Conservation (phyloP, 169 alveolate species). For the Eimeria tenella region DNA sequence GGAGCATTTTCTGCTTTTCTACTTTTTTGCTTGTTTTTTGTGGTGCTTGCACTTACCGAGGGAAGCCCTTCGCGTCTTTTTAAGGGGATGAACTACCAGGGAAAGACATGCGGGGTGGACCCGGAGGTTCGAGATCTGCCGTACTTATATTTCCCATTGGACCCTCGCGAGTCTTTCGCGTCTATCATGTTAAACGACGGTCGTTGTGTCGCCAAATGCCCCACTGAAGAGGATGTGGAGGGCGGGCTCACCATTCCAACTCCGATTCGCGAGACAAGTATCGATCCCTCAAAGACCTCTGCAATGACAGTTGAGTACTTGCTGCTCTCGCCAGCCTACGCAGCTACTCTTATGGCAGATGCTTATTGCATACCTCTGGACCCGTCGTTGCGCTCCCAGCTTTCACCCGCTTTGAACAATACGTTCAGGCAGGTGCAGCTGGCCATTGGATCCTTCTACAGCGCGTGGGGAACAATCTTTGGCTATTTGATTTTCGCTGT, state of each 20-base stretch:
- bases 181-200: slow-evolving; percentile 61
- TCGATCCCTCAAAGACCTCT: slow-evolving; percentile 27
- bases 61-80: slow-evolving; percentile 76
- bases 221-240: slow-evolving; percentile 73
- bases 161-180: slow-evolving; percentile 77
- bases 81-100: slow-evolving; percentile 79
- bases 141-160: slow-evolving; percentile 73
- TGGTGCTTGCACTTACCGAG: slow-evolving; percentile 65
- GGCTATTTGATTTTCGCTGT: slow-evolving; percentile 67
- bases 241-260: slow-evolving; percentile 72
- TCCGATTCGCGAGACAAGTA: slow-evolving; percentile 60
- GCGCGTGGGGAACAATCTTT: slow-evolving; percentile 52
- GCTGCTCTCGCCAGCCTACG: slow-evolving; percentile 77
- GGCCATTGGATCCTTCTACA: slow-evolving; percentile 75
- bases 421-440: slow-evolving; percentile 72
- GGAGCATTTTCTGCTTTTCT: background rate
- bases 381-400: slow-evolving; percentile 66
- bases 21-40: slow-evolving; percentile 32
- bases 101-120: slow-evolving; percentile 79
- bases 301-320: slow-evolving; percentile 56
- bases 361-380: slow-evolving; percentile 80
- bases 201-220: slow-evolving; percentile 76
- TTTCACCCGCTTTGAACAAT: slow-evolving; percentile 34
- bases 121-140: slow-evolving; percentile 71
- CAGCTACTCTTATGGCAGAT: slow-evolving; percentile 74